Evolutionary conservation across 2,329 filamentous ascomycete species (phyloP).

Genomic region (Hypoxylon sp.): DNA sequence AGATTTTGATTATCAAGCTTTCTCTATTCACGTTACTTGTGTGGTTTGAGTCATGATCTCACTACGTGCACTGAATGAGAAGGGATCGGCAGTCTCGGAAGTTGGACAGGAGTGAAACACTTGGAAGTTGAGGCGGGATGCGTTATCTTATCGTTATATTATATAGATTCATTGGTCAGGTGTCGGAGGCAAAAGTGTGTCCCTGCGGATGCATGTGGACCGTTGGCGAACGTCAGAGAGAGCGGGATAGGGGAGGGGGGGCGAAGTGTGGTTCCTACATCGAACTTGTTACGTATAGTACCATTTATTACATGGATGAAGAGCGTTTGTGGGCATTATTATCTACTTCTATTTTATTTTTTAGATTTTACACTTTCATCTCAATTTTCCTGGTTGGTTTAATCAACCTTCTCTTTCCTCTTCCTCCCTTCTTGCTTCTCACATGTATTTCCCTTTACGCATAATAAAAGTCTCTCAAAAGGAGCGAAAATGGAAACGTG

Average conservation of each 20-base stretch:
- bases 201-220: conserved; percentile 27
- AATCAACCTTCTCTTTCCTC: conserved; percentile 2
- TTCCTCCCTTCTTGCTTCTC: conserved; percentile 7
- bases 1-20: conserved; percentile 28
- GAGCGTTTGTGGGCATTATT: too few relatives aligned
- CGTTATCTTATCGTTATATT: conserved; percentile 41
- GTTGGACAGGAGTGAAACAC: conserved; percentile 30
- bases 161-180: conserved; percentile 33
- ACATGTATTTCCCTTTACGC: conserved; percentile 15
- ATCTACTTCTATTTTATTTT: too few relatives aligned
- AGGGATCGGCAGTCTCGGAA: conserved; percentile 42
- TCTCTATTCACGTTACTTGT: conserved; percentile 12
- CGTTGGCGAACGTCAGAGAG: conserved; percentile 23
- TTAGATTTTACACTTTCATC: conserved; percentile 4
- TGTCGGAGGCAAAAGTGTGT: conserved; percentile 33
- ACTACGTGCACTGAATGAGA: conserved; percentile 28
- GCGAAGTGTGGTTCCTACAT: conserved; percentile 8
- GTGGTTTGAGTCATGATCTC: conserved; percentile 39
- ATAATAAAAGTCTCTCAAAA: conserved; percentile 26
- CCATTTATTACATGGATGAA: too few relatives aligned
- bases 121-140: conserved; percentile 39
- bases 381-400: conserved; percentile 5
- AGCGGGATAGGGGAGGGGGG: conserved; percentile 17
- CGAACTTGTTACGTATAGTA: conserved; percentile 6
- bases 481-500: conserved; percentile 29